Evolutionary conservation across 2,329 filamentous ascomycete species (phyloP).

Genomic region (Scytalidium lignicola): DNA sequence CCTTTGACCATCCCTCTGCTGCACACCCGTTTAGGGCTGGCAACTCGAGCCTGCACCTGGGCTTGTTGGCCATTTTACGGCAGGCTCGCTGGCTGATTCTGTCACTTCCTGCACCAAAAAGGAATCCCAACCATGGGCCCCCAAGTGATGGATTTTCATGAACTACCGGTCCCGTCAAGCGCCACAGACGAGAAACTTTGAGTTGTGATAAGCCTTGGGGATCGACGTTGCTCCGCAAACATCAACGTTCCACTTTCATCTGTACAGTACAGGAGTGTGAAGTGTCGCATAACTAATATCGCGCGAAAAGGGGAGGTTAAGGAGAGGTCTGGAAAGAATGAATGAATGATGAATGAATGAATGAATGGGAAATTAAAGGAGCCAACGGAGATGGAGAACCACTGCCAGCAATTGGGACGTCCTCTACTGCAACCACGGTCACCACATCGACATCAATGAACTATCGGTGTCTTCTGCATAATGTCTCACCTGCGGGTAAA

Average conservation of each 20-base stretch:
- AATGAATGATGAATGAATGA: no score
- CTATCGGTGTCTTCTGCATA: background rate
- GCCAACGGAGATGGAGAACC: no score
- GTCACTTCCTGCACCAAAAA: background rate
- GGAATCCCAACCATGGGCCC: background rate
- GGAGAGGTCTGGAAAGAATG: background rate
- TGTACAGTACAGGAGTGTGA: background rate
- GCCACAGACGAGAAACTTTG: background rate
- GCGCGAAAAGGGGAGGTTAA: background rate
- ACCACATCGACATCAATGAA: background rate
- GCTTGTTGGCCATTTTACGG: background rate
- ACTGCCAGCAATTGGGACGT: no score
- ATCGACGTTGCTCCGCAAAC: background rate
- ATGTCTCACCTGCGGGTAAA: background rate
- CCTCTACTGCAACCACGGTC: no score
- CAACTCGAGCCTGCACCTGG: background rate
- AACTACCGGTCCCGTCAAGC: background rate
- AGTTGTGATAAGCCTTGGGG: background rate
- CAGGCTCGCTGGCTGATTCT: background rate
- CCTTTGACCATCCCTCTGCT: background rate
- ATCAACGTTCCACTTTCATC: background rate
- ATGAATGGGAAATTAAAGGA: no score
- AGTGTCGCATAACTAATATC: no score
- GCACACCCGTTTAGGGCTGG: background rate
- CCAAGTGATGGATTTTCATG: background rate